Evolutionary conservation across 768 basidiomycete genomes (phyloP), one percentile per base, ranked within the genome.

Genomic region (Auricularia cornea): DNA sequence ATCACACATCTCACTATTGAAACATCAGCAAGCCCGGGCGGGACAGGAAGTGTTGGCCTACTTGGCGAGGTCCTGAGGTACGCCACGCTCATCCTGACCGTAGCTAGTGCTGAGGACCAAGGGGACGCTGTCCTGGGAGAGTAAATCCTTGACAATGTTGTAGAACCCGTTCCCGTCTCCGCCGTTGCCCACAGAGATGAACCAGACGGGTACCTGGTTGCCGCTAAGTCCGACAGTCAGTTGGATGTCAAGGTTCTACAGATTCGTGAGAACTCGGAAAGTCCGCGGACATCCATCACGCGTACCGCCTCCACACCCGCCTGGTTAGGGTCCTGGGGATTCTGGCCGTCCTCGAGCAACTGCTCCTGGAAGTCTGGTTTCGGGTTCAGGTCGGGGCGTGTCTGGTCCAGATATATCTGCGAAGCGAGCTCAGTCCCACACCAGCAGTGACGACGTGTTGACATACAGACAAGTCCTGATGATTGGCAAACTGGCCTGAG

Each of bases 131-230:
- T 67, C 62, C 63, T 81, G 76, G 1, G 59, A 70, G 3, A 83
- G 70, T 32, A 77, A 59, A 59, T 65, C 68, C 63, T 72, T 67
- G 62, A 71, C 61, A 63, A 70, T 67, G 64, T 76, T 75, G 4
- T 74, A 61, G 67, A 77, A 74, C 5, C 75, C 75, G 14, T 64
- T 87, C 57, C 79, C 86, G 71, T 83, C 82, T 30, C 74, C 77
- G 11, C 77, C 73, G 60, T 70, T 68, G 31, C 71, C 72, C 71
- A 84, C 88, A 51, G 77, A 73, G n/a, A 56, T 82, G 80, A 81
- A 88, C 2, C 85, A 28, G 86, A 8, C 87, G 86, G 1, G 82
- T 81, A 16, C 86, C 85, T 8, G 83, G 85, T 52, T 86, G 87
- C 68, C 66, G 23, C 73, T 64, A 5, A 40, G 68, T 32, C 71